Evolutionary conservation across 805 yeast species (phyloP).

Genomic region (Hanseniaspora taiwanica): DNA sequence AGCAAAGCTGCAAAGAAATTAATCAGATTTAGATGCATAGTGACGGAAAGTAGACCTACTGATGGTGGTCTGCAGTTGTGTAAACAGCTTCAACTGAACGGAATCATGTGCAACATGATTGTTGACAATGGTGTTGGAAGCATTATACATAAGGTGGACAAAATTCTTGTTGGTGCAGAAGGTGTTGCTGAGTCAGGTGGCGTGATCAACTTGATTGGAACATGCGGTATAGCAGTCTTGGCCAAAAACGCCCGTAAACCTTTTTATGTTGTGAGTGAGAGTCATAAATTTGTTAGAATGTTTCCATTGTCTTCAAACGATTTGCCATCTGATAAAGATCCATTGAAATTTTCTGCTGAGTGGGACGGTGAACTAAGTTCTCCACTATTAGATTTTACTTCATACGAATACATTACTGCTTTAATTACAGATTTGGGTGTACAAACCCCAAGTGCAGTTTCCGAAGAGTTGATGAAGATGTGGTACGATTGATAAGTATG

Average conservation of each 20-base stretch:
- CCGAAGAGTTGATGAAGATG: conserved; percentile 96
- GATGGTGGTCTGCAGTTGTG: conserved; percentile 67
- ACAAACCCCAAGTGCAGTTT: conserved; percentile 91
- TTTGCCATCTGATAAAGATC: conserved; percentile 47
- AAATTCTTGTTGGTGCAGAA: conserved; percentile 94
- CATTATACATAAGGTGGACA: conserved; percentile 81
- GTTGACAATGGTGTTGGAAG: conserved; percentile 92
- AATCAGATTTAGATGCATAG: conserved; percentile 77
- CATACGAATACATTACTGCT: conserved; percentile 91
- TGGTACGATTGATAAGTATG: conserved; percentile 76
- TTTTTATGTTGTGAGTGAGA: conserved; percentile 84
- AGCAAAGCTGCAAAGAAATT: conserved; percentile 63
- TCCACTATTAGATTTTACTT: conserved; percentile 81
- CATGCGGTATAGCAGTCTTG: conserved; percentile 86
- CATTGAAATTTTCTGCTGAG: conserved; percentile 30
- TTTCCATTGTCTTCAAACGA: conserved; percentile 91
- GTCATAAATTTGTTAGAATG: conserved; percentile 91
- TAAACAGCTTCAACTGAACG: conserved; percentile 45
- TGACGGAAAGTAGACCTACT: conserved; percentile 87
- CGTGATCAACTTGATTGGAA: conserved; percentile 87
- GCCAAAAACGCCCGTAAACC: conserved; percentile 89
- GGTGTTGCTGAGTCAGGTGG: conserved; percentile 99
- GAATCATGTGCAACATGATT: conserved; percentile 77
- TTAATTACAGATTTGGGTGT: conserved; percentile 94
- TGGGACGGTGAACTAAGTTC: conserved; percentile 19